Percentiles rank a stretch among this genome's conserved stretches.
Conservation (phyloP, 2,329 filamentous ascomycete species). For the Metarhizium album region DNA sequence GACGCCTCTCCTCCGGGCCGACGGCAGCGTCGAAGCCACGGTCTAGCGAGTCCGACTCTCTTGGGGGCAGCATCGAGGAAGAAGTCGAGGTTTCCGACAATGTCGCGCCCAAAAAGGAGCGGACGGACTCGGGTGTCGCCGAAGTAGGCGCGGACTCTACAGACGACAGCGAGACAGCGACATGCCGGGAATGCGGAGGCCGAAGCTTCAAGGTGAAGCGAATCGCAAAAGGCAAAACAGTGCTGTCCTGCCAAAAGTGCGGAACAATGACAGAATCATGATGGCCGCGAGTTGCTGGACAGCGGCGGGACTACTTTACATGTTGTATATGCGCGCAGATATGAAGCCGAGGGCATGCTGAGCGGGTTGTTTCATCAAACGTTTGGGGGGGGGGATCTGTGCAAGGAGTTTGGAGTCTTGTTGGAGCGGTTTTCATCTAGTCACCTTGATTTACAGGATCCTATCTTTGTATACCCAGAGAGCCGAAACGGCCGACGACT, state of each 20-base stretch:
- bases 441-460: background rate
- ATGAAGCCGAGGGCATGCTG: background rate
- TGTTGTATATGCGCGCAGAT: background rate
- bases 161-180: conserved; percentile 9
- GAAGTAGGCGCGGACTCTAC: conserved; percentile 19
- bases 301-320: background rate
- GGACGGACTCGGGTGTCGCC: conserved; percentile 23
- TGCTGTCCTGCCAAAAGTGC: conserved; percentile 8
- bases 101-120: conserved; percentile 16
- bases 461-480: background rate
- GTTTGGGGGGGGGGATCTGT: background rate
- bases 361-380: background rate
- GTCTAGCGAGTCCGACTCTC: conserved; percentile 12
- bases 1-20: conserved; percentile 21
- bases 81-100: conserved; percentile 6
- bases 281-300: background rate
- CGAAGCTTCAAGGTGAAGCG: conserved; percentile 2
- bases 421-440: background rate
- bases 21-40: conserved; percentile 11
- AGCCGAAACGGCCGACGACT: background rate
- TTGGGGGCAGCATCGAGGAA: conserved; percentile 11
- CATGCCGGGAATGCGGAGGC: conserved; percentile 7
- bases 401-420: background rate
- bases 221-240: conserved; percentile 5
- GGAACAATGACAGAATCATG: background rate